Percentiles rank a stretch among this genome's conserved stretches.
These are phyloP conservation scores for Selaginella tamariscina DNA, from an alignment of 75 land plant species.

Conservation along the genomic window DNA sequence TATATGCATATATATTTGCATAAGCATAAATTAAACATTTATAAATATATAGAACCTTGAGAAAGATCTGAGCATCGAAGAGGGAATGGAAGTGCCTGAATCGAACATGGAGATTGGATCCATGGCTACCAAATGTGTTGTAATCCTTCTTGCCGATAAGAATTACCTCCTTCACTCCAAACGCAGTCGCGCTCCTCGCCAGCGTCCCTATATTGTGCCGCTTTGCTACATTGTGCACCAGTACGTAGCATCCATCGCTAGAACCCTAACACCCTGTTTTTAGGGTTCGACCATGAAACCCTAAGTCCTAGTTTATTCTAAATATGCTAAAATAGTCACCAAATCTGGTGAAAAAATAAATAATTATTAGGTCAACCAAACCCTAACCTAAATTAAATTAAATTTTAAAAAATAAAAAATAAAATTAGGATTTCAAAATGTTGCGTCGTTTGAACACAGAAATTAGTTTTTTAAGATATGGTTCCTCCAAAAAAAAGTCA, in stretches of 20 bases:
- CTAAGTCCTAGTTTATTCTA: too few species aligned
- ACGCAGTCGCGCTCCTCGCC: slow-evolving; percentile 82
- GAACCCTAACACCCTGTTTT: neutral
- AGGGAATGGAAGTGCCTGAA: slow-evolving; percentile 93
- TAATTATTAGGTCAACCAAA: too few species aligned
- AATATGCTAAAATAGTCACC: too few species aligned
- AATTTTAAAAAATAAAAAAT: too few species aligned
- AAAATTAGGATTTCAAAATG: too few species aligned
- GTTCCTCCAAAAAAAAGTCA: too few species aligned
- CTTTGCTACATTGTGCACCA: slow-evolving; percentile 79
- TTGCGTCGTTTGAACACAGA: too few species aligned
- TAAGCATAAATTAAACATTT: slow-evolving; percentile 7
- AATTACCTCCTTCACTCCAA: slow-evolving; percentile 80
- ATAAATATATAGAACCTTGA: slow-evolving; percentile 29
- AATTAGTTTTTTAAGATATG: too few species aligned
- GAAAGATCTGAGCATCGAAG: slow-evolving; percentile 44
- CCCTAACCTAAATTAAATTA: too few species aligned
- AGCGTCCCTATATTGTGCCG: slow-evolving; percentile 91
- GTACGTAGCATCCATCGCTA: slow-evolving; percentile 51
- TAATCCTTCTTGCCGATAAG: slow-evolving; percentile 88
- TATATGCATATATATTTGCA: neutral
- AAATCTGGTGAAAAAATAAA: too few species aligned
- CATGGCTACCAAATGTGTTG: slow-evolving; percentile 97
- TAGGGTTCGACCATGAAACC: too few species aligned
- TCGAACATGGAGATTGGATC: slow-evolving; percentile 61